These are phyloP conservation scores for Sporothrix mexicana DNA, from an alignment of 2,329 filamentous ascomycete species.

Conservation along the genomic window DNA sequence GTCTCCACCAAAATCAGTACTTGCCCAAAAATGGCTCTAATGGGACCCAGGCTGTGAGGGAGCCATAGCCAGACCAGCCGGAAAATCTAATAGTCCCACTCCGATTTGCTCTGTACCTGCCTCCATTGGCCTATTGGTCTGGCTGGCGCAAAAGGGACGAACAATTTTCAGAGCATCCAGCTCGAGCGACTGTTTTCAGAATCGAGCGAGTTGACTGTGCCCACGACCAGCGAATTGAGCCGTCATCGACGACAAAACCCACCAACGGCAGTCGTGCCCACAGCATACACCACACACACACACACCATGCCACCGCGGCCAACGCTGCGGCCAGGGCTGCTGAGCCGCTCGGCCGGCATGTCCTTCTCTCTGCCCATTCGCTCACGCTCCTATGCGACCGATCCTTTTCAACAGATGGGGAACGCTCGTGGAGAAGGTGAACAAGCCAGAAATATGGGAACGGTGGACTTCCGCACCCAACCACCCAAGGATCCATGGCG, in stretches of 20 bases:
- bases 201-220: neutral
- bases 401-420: neutral
- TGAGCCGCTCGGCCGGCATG: conserved; percentile 24
- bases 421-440: no score
- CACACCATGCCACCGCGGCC: conserved; percentile 35
- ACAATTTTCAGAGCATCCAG: conserved; percentile 32
- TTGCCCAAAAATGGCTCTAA: no score
- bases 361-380: conserved; percentile 18
- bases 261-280: neutral
- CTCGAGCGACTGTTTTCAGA: conserved; percentile 13
- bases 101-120: neutral
- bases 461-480: no score
- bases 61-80: neutral
- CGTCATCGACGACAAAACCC: neutral
- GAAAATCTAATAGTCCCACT: conserved; percentile 31
- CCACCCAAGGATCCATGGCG: neutral
- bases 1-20: no score
- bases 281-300: neutral
- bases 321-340: conserved; percentile 29
- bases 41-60: neutral
- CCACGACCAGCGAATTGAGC: conserved; percentile 13
- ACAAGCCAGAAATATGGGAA: no score
- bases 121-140: conserved; percentile 5
- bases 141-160: neutral
- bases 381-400: conserved; percentile 3